Percentiles rank a stretch among this genome's conserved stretches.
Conservation (phyloP, 306 rosid species). For the Erythrophleum fordii region DNA sequence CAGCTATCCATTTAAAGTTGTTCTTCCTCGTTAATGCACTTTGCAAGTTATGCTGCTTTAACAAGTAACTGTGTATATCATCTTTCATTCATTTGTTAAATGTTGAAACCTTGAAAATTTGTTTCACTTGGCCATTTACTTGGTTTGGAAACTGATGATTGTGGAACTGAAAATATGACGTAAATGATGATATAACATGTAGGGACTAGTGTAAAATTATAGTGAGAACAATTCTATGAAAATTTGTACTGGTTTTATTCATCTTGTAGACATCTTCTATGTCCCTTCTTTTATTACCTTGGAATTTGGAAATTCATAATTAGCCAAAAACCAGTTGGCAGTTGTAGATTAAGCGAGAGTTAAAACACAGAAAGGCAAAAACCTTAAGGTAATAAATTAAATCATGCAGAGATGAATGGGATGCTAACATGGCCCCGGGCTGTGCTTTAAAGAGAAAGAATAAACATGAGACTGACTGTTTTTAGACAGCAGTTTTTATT, state of each 20-base stretch:
- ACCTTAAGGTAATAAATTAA: not conserved
- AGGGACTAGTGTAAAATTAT: not conserved
- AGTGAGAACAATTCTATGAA: not conserved
- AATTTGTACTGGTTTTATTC: not conserved
- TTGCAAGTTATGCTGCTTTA: conserved; percentile 5
- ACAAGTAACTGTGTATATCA: conserved; percentile 15
- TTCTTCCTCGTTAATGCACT: conserved; percentile 1
- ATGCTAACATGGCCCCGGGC: not conserved
- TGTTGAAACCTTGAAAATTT: conserved; percentile 19
- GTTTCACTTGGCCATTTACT: conserved; percentile 18
- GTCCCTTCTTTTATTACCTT: not conserved
- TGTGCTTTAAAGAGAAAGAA: not conserved
- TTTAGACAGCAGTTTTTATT: not conserved
- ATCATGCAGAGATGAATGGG: not conserved
- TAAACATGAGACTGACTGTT: not conserved
- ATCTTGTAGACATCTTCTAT: not conserved
- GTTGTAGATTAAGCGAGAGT: not conserved
- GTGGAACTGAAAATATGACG: not conserved
- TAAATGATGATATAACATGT: not conserved
- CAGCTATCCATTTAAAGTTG: conserved; percentile 14
- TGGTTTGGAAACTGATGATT: not conserved
- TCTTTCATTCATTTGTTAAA: not conserved
- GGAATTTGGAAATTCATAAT: not conserved
- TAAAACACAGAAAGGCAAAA: not conserved
- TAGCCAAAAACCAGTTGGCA: not conserved